Evolutionary conservation across 208 protist genomes (phyloP), one percentile per base, ranked within the genome.

Genomic region (Naegleria gruberi): DNA sequence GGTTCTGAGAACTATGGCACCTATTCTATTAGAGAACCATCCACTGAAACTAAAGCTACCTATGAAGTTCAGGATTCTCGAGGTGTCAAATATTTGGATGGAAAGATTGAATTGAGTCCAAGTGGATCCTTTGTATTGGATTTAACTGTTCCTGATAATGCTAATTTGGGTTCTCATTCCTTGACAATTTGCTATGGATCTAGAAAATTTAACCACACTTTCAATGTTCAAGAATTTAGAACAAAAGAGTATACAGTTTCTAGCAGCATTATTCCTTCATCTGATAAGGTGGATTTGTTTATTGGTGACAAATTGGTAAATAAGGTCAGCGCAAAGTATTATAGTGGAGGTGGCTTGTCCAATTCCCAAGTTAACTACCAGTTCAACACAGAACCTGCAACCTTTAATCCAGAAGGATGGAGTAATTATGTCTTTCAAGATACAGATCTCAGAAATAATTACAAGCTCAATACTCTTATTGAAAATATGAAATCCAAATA

Each of bases 161-260:
- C 51, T 6, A 89, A 82, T 40, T n/a, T 82, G 0, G 87, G 65
- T 34, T 1, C 12, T 15, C 30, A 40, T 65, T 37, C 4, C 42
- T 57, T 82, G 10, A 6, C 1, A 34, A 15, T 44, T 41, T 37
- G 0, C 47, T 37, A 0, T 46, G 43, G 26, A 15, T 3, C 4
- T 17, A 37, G 47, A 4, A 7, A 4, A 40, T n/a, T 4, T 41
- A 41, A 57, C 34, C 8, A 30, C 40, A 41, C 0, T 0, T 89
- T 89, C 40, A 6, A 55, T 37, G 45, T 89, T 7, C 45, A 74
- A 74, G 87, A 89, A 89, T 89, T 89, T 40, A 45, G 45, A 82
- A 81, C 40, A 46, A 43, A 43, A 7, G 87, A 89, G 26, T 89
- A 57, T 34, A 10, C 0, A 30, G 87, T 65, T 37, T 17, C 43